phyloP scores from a whole-genome alignment of 306 rosid genomes.

The Begonia fuchsioides region DNA sequence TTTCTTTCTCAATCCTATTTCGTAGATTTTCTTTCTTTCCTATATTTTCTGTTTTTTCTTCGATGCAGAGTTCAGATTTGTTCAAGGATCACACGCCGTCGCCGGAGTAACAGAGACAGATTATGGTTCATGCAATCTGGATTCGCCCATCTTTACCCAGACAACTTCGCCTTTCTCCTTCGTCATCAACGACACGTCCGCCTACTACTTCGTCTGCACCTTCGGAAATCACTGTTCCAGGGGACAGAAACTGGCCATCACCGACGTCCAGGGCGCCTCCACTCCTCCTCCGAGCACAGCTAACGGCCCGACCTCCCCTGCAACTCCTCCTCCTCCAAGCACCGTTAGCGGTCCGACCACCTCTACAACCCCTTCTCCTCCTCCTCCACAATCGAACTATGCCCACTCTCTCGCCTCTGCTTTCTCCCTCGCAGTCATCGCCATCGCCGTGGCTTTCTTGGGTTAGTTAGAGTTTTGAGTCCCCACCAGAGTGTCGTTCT shows the following conservation, averaged over 20 bases:
- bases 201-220: constrained; percentile 21
- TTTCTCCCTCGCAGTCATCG: background rate
- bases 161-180: constrained; percentile 12
- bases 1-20: too few relatives aligned
- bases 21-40: background rate
- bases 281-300: too few relatives aligned
- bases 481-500: too few relatives aligned
- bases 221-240: constrained; percentile 20
- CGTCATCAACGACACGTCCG: constrained; percentile 2
- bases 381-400: constrained; percentile 4
- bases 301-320: too few relatives aligned
- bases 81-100: background rate
- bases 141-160: background rate
- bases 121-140: constrained; percentile 1
- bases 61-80: constrained; percentile 17
- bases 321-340: too few relatives aligned
- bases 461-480: too few relatives aligned
- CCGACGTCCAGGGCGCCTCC: constrained; percentile 8
- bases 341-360: constrained; percentile 1
- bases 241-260: constrained; percentile 38
- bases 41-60: background rate
- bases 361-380: background rate
- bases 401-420: background rate
- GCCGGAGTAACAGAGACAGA: constrained; percentile 4
- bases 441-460: too few relatives aligned